Base-by-base conservation (phyloP, 331 rosid genomes). In the Pyrus hybrid region DNA sequence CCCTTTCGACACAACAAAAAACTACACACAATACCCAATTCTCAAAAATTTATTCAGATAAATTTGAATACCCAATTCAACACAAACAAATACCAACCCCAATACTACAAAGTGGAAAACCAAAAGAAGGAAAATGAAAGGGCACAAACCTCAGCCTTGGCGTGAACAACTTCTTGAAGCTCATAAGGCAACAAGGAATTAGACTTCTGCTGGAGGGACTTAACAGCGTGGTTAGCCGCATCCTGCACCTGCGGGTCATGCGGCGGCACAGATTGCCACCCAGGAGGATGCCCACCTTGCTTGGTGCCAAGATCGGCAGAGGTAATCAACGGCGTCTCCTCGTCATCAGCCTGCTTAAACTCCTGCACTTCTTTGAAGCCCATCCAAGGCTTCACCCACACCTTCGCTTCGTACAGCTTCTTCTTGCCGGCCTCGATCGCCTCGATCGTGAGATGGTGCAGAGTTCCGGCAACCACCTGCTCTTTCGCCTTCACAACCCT, bases 371-470 rank as follows among this genome's bases (percentile, higher is more conserved):
- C 93, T 67, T 90, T 95, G 75, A 89, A 92, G 78, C 85, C 84
- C 87, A 92, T 3, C 99, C 99, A 95, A n/a, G 97, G 91, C 84
- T 92, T 95, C 60, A 89, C 97, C 99, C 97, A 95, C 9, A 95
- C 77, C 85, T 89, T 88, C 65, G 97, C 97, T 72, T 89, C 88
- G 60, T 89, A 92, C 37, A 90, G 80, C 93, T 89, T 89, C 84
- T 84, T 92, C 88, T 85, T 79, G 8, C 96, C 99, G 3, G 80
- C 97, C 21, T 95, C 97, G 45, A 85, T 49, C 20, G 71, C 97
- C 81, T 95, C 99, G 21, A 95, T 43, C 17, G 93, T 88, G 71
- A 92, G 93, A 82, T 87, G 93, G 81, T 90, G 96, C 82, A 95
- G 2, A 8, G 91, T 90, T 13, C 99, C 99, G 13, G 97, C 85